phyloP scores from a whole-genome alignment of 1,284 basidiomycete species.

The Cutaneotrichosporon daszewskae region DNA sequence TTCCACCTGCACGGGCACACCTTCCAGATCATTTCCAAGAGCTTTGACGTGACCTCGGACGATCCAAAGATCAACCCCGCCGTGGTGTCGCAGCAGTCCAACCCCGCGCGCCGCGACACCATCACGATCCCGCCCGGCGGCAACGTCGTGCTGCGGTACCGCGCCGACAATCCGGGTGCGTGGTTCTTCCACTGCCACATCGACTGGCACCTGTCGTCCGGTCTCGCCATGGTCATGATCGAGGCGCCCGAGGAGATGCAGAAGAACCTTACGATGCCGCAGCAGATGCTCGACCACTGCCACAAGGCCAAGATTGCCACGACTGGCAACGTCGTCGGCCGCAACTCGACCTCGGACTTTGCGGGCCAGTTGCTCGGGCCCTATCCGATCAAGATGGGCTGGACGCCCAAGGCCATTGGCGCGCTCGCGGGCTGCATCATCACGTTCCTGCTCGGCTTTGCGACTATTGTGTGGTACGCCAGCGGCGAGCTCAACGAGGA shows the following conservation, averaged over 20 bases:
- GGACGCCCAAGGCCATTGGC: conserved; percentile 70
- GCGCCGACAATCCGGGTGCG: conserved; percentile 53
- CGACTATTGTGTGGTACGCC: conserved; percentile 74
- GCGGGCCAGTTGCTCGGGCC: conserved; percentile 59
- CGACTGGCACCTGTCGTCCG: conserved; percentile 45
- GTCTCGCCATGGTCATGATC: conserved; percentile 48
- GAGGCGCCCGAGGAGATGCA: conserved; percentile 46
- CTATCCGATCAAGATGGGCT: conserved; percentile 60
- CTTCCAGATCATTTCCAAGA: conserved; percentile 69
- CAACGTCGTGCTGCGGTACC: conserved; percentile 48
- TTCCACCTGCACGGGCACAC: conserved; percentile 58
- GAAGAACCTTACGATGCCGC: conserved; percentile 30
- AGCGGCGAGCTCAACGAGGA: conserved; percentile 65
- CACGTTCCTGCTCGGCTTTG: conserved; percentile 73
- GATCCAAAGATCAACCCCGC: conserved; percentile 78
- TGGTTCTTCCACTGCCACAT: conserved; percentile 52
- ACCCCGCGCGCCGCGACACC: conserved; percentile 76
- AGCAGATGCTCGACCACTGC: conserved; percentile 61
- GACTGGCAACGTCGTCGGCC: conserved; percentile 60
- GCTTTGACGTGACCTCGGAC: conserved; percentile 65
- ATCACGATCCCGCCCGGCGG: conserved; percentile 49
- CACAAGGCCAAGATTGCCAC: conserved; percentile 55
- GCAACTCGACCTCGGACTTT: conserved; percentile 44
- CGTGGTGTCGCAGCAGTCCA: conserved; percentile 63
- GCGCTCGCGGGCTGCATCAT: conserved; percentile 82